A percentile compares a stretch with the other conserved stretches of the same genome.
Evolutionary conservation across 495 filamentous ascomycete species (phyloP).

Genomic region (Sphaerosporella brunnea): DNA sequence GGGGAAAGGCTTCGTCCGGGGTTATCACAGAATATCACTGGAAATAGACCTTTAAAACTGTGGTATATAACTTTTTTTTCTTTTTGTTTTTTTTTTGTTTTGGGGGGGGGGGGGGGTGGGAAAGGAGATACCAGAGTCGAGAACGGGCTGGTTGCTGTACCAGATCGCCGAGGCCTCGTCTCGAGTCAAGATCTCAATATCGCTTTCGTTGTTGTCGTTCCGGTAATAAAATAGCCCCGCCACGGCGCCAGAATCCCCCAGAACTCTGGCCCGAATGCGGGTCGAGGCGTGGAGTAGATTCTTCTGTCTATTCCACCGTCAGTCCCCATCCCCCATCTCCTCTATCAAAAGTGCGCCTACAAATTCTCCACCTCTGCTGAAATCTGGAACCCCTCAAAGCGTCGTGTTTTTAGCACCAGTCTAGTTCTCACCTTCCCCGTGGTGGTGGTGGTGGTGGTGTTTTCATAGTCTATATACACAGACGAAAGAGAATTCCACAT

Average conservation of each 20-base stretch:
- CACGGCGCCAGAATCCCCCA: conserved; percentile 41
- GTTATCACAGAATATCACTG: too few species aligned
- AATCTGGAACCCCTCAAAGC: conserved; percentile 14
- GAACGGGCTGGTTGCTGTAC: conserved; percentile 57
- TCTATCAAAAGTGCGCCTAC: conserved; percentile 7
- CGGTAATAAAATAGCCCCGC: conserved; percentile 56
- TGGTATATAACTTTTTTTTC: too few species aligned
- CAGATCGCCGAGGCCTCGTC: conserved; percentile 39
- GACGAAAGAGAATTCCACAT: conserved; percentile 22
- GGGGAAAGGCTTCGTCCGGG: too few species aligned
- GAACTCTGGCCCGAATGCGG: conserved; percentile 41
- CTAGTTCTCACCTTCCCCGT: conserved; percentile 11
- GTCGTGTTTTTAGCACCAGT: conserved; percentile 16
- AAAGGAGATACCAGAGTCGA: conserved; percentile 13
- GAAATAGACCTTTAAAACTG: too few species aligned
- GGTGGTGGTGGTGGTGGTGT: background rate
- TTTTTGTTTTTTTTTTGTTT: too few species aligned
- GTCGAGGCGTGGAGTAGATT: conserved; percentile 23
- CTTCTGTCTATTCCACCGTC: conserved; percentile 7
- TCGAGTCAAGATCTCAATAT: conserved; percentile 55
- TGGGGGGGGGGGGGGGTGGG: too few species aligned
- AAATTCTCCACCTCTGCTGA: conserved; percentile 13
- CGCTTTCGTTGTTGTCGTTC: conserved; percentile 47
- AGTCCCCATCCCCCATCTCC: background rate
- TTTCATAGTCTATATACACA: conserved; percentile 15